Percentiles rank a stretch among this genome's conserved stretches.
phyloP scores from a whole-genome alignment of 768 basidiomycete species.

The Strobilomyces confusus region DNA sequence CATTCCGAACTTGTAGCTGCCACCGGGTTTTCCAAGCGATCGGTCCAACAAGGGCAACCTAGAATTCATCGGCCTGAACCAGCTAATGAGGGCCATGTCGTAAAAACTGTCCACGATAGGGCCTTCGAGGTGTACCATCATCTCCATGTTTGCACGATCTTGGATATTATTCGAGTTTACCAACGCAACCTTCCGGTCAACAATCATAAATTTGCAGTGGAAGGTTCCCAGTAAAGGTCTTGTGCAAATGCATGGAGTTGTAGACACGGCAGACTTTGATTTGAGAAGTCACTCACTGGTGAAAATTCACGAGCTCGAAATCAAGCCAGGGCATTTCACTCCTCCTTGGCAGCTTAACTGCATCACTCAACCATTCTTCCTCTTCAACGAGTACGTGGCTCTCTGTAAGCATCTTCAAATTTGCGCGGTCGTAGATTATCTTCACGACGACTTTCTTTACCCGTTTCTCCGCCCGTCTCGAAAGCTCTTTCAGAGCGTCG shows the following conservation, averaged over 20 bases:
- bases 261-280: not conserved
- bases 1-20: slow-evolving; percentile 38
- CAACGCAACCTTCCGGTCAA: slow-evolving; percentile 63
- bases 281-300: slow-evolving; percentile 28
- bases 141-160: slow-evolving; percentile 49
- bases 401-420: slow-evolving; percentile 44
- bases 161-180: slow-evolving; percentile 70
- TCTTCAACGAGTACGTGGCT: slow-evolving; percentile 46
- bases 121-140: slow-evolving; percentile 71
- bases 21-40: slow-evolving; percentile 29
- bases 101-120: slow-evolving; percentile 67
- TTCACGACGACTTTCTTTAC: slow-evolving; percentile 55
- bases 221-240: slow-evolving; percentile 61
- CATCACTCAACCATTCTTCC: slow-evolving; percentile 40
- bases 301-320: slow-evolving; percentile 57
- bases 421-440: slow-evolving; percentile 67
- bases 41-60: slow-evolving; percentile 39
- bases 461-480: slow-evolving; percentile 41
- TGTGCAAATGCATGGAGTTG: not conserved
- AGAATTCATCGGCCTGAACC: slow-evolving; percentile 47
- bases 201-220: slow-evolving; percentile 67
- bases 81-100: slow-evolving; percentile 63
- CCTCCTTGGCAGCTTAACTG: slow-evolving; percentile 48
- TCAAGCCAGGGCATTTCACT: slow-evolving; percentile 58
- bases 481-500: slow-evolving; percentile 50